Conservation (phyloP, 2,329 filamentous ascomycete genomes). For the Apiospora aurea region DNA sequence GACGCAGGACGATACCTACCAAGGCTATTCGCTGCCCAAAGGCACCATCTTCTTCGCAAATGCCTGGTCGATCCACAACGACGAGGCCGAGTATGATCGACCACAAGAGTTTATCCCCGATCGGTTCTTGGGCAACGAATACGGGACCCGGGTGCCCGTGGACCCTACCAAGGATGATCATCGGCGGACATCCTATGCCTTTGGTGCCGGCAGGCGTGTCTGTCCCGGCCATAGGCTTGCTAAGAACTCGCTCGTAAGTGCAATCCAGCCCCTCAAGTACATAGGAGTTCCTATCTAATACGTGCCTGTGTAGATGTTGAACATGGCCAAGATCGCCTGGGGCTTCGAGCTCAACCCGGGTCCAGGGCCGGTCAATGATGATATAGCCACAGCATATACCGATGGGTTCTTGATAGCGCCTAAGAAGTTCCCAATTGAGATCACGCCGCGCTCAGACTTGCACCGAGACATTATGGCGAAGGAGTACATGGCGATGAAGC, state of each 20-base stretch:
- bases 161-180: neutral
- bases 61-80: slow-evolving; percentile 46
- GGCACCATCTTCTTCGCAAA: slow-evolving; percentile 52
- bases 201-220: neutral
- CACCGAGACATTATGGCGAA: slow-evolving; percentile 18
- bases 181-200: neutral
- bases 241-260: neutral
- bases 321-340: slow-evolving; percentile 26
- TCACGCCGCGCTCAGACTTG: slow-evolving; percentile 20
- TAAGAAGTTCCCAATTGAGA: slow-evolving; percentile 22
- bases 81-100: slow-evolving; percentile 46
- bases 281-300: too few species aligned
- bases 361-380: slow-evolving; percentile 18
- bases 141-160: slow-evolving; percentile 1
- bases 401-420: slow-evolving; percentile 26
- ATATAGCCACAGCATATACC: slow-evolving; percentile 20
- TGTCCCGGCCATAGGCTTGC: neutral
- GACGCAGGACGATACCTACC: slow-evolving; percentile 44
- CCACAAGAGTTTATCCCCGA: neutral
- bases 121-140: neutral
- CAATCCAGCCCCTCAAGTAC: too few species aligned
- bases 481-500: slow-evolving; percentile 18
- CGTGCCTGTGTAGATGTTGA: slow-evolving; percentile 16
- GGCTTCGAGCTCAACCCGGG: slow-evolving; percentile 18
- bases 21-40: slow-evolving; percentile 50